Evolutionary conservation across 257 asterid species (phyloP).

Genomic region (Nicotiana attenuata): DNA sequence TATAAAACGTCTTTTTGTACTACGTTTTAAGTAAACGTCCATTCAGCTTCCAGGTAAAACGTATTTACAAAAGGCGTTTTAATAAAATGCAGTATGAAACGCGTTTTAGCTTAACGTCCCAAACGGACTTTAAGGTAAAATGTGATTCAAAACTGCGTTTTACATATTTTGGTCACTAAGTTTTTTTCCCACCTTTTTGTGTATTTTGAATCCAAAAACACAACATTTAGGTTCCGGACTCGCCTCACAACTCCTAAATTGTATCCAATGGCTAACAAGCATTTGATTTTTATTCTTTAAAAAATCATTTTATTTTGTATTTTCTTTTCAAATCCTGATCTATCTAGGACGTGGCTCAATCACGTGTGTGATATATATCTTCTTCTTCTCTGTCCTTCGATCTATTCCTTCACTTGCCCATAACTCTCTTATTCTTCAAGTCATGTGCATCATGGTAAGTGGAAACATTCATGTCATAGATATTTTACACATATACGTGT

Average conservation of each 20-base stretch:
- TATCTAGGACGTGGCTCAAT: slow-evolving; percentile 40
- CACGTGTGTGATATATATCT: slow-evolving; percentile 32
- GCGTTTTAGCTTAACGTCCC: too few relatives aligned
- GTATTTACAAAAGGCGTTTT: too few relatives aligned
- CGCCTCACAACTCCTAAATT: not conserved
- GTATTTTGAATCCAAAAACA: too few relatives aligned
- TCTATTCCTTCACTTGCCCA: slow-evolving; percentile 25
- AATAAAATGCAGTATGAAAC: too few relatives aligned
- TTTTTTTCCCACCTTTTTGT: too few relatives aligned
- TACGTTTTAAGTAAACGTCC: too few relatives aligned
- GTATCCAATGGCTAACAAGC: slow-evolving; percentile 29
- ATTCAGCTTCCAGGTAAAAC: too few relatives aligned
- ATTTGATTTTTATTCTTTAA: slow-evolving; percentile 19
- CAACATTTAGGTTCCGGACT: too few relatives aligned
- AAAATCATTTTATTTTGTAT: not conserved
- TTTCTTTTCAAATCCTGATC: not conserved
- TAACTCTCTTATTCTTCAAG: not conserved
- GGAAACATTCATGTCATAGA: not conserved
- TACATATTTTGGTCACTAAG: too few relatives aligned
- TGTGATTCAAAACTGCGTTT: too few relatives aligned
- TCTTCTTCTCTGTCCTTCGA: slow-evolving; percentile 4
- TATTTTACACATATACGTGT: not conserved
- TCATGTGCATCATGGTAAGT: not conserved
- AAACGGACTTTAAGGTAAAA: too few relatives aligned
- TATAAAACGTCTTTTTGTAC: too few relatives aligned